A percentile compares a stretch with the other conserved stretches of the same genome.
These are phyloP conservation scores for Collybiopsis luxurians DNA, from an alignment of 768 basidiomycete species.

Conservation along the genomic window DNA sequence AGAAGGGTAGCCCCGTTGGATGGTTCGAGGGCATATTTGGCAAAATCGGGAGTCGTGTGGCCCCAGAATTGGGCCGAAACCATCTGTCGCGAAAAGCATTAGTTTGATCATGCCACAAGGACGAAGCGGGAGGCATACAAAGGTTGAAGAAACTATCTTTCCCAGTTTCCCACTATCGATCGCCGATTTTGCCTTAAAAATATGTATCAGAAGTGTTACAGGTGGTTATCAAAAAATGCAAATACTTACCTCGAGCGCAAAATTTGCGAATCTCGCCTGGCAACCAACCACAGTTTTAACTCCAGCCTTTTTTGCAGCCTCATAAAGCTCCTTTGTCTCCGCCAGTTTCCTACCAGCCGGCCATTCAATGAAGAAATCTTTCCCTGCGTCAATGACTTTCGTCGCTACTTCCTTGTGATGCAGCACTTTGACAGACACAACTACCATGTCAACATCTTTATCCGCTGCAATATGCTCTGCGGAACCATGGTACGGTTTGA, in stretches of 20 bases:
- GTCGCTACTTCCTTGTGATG: constrained; percentile 25
- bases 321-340: constrained; percentile 31
- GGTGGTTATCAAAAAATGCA: background rate
- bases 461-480: constrained; percentile 24
- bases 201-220: constrained; percentile 4
- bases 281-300: constrained; percentile 30
- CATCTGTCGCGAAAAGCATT: no score
- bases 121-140: constrained; percentile 10
- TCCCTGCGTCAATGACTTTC: constrained; percentile 34
- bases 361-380: constrained; percentile 39
- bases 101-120: background rate
- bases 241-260: constrained; percentile 18
- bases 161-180: constrained; percentile 28
- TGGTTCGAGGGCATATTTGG: background rate
- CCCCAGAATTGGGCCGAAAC: no score
- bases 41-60: no score
- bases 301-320: constrained; percentile 25
- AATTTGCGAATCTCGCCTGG: constrained; percentile 28
- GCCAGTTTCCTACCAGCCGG: constrained; percentile 27
- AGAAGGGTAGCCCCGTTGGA: constrained; percentile 22
- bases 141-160: constrained; percentile 24
- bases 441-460: constrained; percentile 35
- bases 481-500: constrained; percentile 1
- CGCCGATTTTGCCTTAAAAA: constrained; percentile 24
- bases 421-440: constrained; percentile 28